phyloP scores from a whole-genome alignment of 2,329 filamentous ascomycete species.

The Geosmithia morbida region DNA sequence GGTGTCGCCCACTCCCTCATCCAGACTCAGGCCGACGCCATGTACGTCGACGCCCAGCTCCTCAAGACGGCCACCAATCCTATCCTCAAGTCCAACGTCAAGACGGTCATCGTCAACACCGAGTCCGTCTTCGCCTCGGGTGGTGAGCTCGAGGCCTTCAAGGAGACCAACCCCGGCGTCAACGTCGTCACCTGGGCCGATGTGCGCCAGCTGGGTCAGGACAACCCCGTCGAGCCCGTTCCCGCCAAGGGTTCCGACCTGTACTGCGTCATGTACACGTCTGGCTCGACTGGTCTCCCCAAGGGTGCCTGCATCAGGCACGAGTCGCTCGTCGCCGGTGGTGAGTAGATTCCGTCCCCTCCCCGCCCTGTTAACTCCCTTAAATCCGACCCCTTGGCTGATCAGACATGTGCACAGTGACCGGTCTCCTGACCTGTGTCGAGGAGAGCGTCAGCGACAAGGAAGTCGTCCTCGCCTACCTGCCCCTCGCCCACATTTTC shows the following conservation, averaged over 20 bases:
- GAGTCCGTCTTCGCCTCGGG: slow-evolving; percentile 33
- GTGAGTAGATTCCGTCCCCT: slow-evolving; percentile 16
- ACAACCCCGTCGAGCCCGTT: slow-evolving; percentile 55
- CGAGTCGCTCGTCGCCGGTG: slow-evolving; percentile 60
- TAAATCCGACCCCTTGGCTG: neutral
- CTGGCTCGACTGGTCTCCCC: slow-evolving; percentile 75
- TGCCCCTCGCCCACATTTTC: slow-evolving; percentile 90
- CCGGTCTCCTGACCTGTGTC: slow-evolving; percentile 67
- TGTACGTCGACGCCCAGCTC: slow-evolving; percentile 78
- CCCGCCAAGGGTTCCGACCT: slow-evolving; percentile 63
- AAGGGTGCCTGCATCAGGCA: slow-evolving; percentile 83
- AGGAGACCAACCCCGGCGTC: slow-evolving; percentile 37
- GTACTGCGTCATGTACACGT: slow-evolving; percentile 79
- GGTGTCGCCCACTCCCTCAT: slow-evolving; percentile 76
- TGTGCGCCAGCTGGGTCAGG: slow-evolving; percentile 42
- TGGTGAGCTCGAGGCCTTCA: slow-evolving; percentile 39
- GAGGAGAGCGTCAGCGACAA: slow-evolving; percentile 62
- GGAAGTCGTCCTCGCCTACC: slow-evolving; percentile 76
- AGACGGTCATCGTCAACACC: slow-evolving; percentile 50
- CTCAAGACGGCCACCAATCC: slow-evolving; percentile 43
- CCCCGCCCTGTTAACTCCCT: neutral
- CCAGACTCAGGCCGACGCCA: slow-evolving; percentile 66
- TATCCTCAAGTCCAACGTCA: slow-evolving; percentile 41
- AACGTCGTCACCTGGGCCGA: slow-evolving; percentile 39
- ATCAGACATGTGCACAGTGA: slow-evolving; percentile 29